These are phyloP conservation scores for Cercospora sp. DNA, from an alignment of 2,329 filamentous ascomycete species.

Conservation along the genomic window DNA sequence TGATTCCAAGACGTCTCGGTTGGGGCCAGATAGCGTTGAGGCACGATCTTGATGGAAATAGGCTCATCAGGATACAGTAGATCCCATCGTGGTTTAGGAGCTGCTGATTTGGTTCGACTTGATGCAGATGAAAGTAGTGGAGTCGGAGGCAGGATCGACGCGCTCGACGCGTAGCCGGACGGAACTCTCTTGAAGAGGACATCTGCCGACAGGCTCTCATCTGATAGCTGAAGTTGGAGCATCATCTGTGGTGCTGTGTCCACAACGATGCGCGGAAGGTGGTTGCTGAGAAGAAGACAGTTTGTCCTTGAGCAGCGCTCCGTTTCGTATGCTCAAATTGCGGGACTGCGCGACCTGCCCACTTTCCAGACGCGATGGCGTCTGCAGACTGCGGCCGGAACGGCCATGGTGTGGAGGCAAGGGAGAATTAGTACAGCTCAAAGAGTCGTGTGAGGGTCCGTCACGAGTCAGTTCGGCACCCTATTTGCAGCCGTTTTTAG, in stretches of 20 bases:
- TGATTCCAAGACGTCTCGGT: neutral
- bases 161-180: constrained; percentile 5
- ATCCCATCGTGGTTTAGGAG: constrained; percentile 12
- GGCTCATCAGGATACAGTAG: constrained; percentile 11
- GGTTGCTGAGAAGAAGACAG: constrained; percentile 1
- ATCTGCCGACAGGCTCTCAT: constrained; percentile 4
- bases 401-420: constrained; percentile 9
- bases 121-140: neutral
- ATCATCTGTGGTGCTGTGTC: neutral
- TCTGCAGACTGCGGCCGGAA: constrained; percentile 7
- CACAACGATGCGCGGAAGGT: neutral
- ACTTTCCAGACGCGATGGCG: neutral
- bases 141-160: neutral
- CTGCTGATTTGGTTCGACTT: constrained; percentile 3
- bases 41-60: constrained; percentile 14
- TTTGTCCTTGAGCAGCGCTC: neutral
- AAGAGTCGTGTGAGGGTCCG: constrained; percentile 3
- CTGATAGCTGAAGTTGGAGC: constrained; percentile 2
- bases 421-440: constrained; percentile 8
- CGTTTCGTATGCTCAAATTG: neutral
- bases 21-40: constrained; percentile 11
- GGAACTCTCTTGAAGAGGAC: neutral
- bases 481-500: constrained; percentile 2
- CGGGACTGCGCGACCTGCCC: neutral
- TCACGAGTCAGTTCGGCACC: constrained; percentile 10